phyloP scores from a whole-genome alignment of 768 basidiomycete species.

The Galerina sulciceps region DNA sequence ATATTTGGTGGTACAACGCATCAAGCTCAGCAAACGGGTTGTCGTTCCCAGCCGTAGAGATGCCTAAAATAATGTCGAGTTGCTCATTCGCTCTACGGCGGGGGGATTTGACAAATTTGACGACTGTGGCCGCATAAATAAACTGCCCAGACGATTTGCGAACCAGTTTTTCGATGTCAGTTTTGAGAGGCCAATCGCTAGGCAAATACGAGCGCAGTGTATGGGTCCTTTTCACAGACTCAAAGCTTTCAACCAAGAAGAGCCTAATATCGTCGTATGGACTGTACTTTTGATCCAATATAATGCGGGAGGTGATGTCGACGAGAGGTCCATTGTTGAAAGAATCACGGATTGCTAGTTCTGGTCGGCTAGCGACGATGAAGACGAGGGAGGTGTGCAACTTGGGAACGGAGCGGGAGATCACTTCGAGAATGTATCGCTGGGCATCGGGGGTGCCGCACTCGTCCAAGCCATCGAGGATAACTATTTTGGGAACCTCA shows the following conservation, averaged over 20 bases:
- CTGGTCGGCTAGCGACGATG: constrained; percentile 14
- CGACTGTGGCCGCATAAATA: constrained; percentile 9
- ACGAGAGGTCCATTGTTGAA: not conserved
- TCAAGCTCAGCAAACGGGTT: constrained; percentile 12
- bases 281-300: constrained; percentile 5
- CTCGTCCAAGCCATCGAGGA: constrained; percentile 26
- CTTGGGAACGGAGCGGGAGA: not conserved
- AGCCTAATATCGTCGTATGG: constrained; percentile 7
- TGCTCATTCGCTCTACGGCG: not conserved
- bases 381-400: not conserved
- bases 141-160: constrained; percentile 14
- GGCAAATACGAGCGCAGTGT: not conserved
- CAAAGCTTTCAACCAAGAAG: constrained; percentile 1
- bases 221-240: not conserved
- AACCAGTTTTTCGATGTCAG: constrained; percentile 1
- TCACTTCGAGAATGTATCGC: not conserved
- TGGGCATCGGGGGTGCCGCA: constrained; percentile 13
- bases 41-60: not conserved
- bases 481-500: not conserved
- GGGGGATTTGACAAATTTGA: constrained; percentile 6
- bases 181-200: not conserved
- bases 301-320: not conserved
- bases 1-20: constrained; percentile 7
- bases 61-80: constrained; percentile 1
- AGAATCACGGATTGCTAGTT: not conserved